Percentiles rank a stretch among this genome's conserved stretches.
Evolutionary conservation across 805 yeast genomes (phyloP).

Genomic region (Deakozyma indianensis): DNA sequence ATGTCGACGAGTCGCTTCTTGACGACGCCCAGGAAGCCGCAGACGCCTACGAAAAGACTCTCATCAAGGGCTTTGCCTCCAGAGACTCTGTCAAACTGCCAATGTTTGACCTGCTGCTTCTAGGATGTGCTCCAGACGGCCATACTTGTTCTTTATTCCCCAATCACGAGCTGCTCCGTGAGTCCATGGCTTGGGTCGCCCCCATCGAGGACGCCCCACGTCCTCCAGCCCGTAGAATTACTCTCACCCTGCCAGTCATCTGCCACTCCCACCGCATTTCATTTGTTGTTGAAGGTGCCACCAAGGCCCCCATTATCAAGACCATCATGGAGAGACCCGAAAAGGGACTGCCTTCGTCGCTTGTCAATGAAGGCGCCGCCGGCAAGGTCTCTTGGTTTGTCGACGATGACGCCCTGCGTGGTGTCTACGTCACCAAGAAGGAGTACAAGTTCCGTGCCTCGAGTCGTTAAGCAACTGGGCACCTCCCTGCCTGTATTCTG

Average conservation of each 20-base stretch:
- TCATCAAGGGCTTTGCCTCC: conserved; percentile 84
- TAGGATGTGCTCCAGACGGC: conserved; percentile 99
- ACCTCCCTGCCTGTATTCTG: too few relatives aligned
- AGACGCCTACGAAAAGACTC: conserved; percentile 74
- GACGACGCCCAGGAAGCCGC: conserved; percentile 69
- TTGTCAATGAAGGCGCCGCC: conserved; percentile 92
- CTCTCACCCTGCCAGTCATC: conserved; percentile 85
- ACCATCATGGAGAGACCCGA: conserved; percentile 95
- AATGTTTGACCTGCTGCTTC: conserved; percentile 74
- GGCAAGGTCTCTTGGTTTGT: conserved; percentile 97
- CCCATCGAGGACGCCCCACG: conserved; percentile 75
- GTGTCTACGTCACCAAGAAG: conserved; percentile 59
- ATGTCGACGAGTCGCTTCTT: conserved; percentile 64
- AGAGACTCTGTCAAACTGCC: conserved; percentile 94
- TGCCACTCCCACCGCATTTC: conserved; percentile 87
- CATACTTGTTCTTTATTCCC: conserved; percentile 92
- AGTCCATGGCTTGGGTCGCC: conserved; percentile 38
- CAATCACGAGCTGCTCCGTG: conserved; percentile 54
- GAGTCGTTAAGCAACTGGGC: too few relatives aligned
- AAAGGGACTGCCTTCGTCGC: conserved; percentile 84
- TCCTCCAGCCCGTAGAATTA: conserved; percentile 80
- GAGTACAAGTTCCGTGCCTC: conserved; percentile 42
- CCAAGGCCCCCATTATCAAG: conserved; percentile 84
- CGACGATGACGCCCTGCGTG: conserved; percentile 80
- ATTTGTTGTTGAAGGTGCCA: conserved; percentile 91